Conservation (phyloP, 305 asterid genomes). For the Rubia occidens region DNA sequence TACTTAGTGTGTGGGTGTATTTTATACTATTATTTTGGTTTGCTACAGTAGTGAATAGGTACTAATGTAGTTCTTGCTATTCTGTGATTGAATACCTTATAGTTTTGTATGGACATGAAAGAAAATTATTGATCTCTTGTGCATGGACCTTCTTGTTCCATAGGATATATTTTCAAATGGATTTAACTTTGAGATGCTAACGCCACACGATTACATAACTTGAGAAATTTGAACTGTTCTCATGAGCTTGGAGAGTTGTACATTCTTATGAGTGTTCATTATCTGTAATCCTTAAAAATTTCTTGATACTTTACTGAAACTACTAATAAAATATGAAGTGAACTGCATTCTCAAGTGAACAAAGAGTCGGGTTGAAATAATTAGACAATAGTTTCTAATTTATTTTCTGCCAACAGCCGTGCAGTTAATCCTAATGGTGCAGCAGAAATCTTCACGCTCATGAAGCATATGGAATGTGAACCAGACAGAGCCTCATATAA, state of each 20-base stretch:
- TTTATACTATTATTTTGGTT: not conserved
- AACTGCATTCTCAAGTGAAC: not conserved
- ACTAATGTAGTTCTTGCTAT: not conserved
- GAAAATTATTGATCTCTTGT: not conserved
- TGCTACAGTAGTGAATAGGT: not conserved
- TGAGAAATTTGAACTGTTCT: not conserved
- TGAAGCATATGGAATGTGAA: conserved; percentile 80
- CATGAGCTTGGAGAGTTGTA: not conserved
- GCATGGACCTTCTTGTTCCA: conserved; percentile 2
- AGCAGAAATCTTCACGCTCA: conserved; percentile 75
- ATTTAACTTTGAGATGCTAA: not conserved
- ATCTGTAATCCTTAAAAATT: not conserved
- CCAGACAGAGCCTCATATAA: conserved; percentile 83
- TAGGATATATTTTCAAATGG: not conserved
- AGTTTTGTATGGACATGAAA: no score
- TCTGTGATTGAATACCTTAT: conserved; percentile 1
- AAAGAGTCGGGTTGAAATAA: not conserved
- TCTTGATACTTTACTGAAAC: not conserved
- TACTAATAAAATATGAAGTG: not conserved
- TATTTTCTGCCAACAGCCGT: conserved; percentile 38
- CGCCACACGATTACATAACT: no score
- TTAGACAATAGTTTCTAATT: conserved; percentile 1
- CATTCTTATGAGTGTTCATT: not conserved
- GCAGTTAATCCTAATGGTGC: conserved; percentile 81
- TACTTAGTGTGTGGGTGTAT: not conserved